A percentile compares a stretch with the other conserved stretches of the same genome.
These are phyloP conservation scores for Wickerhamiella qilinensis DNA, from an alignment of 805 yeast genomes.

Conservation along the genomic window DNA sequence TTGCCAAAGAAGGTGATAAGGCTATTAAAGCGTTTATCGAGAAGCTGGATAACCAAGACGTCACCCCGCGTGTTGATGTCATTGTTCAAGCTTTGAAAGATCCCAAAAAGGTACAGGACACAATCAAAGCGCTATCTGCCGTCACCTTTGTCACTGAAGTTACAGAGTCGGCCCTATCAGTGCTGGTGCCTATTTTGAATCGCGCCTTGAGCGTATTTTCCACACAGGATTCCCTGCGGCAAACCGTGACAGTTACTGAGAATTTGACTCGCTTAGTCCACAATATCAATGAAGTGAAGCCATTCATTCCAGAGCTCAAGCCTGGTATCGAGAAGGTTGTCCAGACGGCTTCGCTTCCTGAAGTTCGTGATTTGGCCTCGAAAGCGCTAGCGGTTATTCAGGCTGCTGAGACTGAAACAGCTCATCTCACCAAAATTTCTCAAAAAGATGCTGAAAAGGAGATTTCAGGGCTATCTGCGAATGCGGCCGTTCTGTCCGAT, in stretches of 20 bases:
- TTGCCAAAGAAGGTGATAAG: conserved; percentile 68
- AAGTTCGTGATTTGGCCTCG: conserved; percentile 81
- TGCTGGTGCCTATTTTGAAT: conserved; percentile 81
- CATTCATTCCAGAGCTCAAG: conserved; percentile 65
- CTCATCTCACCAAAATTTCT: conserved; percentile 60
- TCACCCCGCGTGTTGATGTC: conserved; percentile 66
- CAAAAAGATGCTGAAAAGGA: conserved; percentile 32
- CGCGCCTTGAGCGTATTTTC: conserved; percentile 77
- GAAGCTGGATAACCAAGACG: conserved; percentile 82
- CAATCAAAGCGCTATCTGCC: conserved; percentile 76
- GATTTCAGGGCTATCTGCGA: conserved; percentile 18
- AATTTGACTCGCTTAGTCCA: conserved; percentile 90
- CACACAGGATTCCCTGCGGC: conserved; percentile 91
- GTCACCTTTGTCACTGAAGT: conserved; percentile 98
- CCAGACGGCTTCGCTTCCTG: conserved; percentile 84
- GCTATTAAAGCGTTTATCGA: conserved; percentile 56
- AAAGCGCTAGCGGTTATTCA: conserved; percentile 72
- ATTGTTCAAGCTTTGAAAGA: conserved; percentile 82
- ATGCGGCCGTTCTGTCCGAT: conserved; percentile 27
- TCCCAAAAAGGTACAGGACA: conserved; percentile 74
- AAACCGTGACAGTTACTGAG: conserved; percentile 90
- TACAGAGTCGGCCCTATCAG: conserved; percentile 83
- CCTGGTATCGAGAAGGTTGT: conserved; percentile 89
- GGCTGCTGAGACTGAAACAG: conserved; percentile 67
- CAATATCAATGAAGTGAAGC: conserved; percentile 80